These are phyloP conservation scores for Auriculariales sp. DNA, from an alignment of 768 basidiomycete species.

Conservation along the genomic window DNA sequence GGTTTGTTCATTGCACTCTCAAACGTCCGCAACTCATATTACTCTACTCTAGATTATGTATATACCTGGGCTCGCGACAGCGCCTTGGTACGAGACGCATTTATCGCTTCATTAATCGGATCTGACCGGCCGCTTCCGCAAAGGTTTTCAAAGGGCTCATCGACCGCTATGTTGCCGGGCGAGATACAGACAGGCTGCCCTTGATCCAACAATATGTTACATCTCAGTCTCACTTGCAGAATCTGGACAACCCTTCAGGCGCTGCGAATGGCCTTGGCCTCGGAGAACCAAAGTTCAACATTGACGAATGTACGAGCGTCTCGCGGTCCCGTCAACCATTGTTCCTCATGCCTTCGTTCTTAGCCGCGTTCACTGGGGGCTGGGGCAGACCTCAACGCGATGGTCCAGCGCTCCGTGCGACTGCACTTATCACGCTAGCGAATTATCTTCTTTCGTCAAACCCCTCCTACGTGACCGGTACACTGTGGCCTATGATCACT, in stretches of 20 bases:
- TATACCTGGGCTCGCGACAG: conserved; percentile 69
- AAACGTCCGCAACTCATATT: too few species aligned
- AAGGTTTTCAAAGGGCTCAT: conserved; percentile 41
- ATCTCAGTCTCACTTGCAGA: conserved; percentile 44
- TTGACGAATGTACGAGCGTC: conserved; percentile 12
- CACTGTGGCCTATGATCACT: conserved; percentile 57
- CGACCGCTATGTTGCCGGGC: conserved; percentile 36
- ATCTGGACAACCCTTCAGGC: conserved; percentile 57
- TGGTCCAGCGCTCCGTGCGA: conserved; percentile 63
- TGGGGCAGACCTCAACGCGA: conserved; percentile 56
- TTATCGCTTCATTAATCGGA: conserved; percentile 8
- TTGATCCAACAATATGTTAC: conserved; percentile 45
- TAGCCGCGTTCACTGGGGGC: conserved; percentile 33
- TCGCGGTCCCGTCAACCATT: too few species aligned
- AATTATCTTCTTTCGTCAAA: conserved; percentile 43
- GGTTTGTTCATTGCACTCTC: too few species aligned
- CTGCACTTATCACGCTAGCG: conserved; percentile 53
- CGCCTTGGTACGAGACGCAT: too few species aligned
- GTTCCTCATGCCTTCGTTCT: too few species aligned
- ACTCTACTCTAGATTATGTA: conserved; percentile 53
- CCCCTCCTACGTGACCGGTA: conserved; percentile 34
- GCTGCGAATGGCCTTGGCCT: conserved; percentile 52
- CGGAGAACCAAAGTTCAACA: conserved; percentile 71
- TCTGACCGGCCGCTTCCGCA: neutral
- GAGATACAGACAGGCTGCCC: conserved; percentile 31